phyloP scores from a whole-genome alignment of 2,329 filamentous ascomycete genomes.

The Chaetomiaceae sp. region DNA sequence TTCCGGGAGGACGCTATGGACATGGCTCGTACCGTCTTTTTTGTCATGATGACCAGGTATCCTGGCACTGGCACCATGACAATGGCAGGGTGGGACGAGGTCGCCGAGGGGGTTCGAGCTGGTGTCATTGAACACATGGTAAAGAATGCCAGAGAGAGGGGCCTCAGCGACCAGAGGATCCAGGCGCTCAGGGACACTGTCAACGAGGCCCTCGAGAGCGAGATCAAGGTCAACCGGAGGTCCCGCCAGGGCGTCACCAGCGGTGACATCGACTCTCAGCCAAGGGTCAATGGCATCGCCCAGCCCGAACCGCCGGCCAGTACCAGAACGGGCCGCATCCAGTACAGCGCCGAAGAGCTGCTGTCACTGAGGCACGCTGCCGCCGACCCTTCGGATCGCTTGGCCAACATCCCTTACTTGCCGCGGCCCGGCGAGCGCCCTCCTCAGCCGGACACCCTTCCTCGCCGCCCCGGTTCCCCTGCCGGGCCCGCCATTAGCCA shows the following conservation, averaged over 20 bases:
- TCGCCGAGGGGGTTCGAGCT: neutral
- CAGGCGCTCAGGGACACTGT: neutral
- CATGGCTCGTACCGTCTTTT: neutral
- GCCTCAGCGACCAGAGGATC: neutral
- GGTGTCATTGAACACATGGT: constrained; percentile 4
- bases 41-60: neutral
- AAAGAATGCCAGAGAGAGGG: neutral
- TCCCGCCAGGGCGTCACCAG: no score
- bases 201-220: neutral
- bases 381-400: neutral
- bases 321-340: neutral
- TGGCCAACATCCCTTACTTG: constrained; percentile 6
- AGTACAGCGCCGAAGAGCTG: constrained; percentile 13
- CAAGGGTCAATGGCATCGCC: no score
- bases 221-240: neutral
- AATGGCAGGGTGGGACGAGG: neutral
- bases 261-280: no score
- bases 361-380: constrained; percentile 1
- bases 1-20: neutral
- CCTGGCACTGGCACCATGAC: neutral
- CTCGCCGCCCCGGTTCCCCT: neutral
- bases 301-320: neutral
- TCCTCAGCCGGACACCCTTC: neutral
- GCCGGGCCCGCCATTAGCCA: neutral
- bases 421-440: neutral